These are phyloP conservation scores for Chrysoporthe cubensis DNA, from an alignment of 2,329 filamentous ascomycete genomes.

Conservation along the genomic window DNA sequence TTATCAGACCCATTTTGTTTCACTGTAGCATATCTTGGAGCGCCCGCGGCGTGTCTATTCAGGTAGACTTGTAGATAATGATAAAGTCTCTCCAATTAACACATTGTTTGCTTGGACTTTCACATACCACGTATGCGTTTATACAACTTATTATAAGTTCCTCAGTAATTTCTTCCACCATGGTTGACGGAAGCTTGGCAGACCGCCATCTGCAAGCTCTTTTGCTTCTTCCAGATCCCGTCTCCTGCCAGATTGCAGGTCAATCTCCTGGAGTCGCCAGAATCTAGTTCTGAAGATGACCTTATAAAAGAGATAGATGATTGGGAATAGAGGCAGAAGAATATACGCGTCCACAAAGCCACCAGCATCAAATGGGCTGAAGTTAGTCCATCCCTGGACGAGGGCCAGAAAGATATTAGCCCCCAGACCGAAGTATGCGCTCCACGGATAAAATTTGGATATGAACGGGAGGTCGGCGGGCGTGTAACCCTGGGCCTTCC, in stretches of 20 bases:
- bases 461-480: slow-evolving; percentile 59
- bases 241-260: slow-evolving; percentile 59
- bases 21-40: too few relatives aligned
- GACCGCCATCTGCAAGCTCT: slow-evolving; percentile 37
- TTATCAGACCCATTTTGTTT: too few relatives aligned
- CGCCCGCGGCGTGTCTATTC: too few relatives aligned
- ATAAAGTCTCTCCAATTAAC: too few relatives aligned
- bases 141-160: slow-evolving; percentile 41
- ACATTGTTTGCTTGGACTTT: neutral
- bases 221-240: slow-evolving; percentile 55
- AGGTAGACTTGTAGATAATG: too few relatives aligned
- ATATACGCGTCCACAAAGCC: slow-evolving; percentile 69
- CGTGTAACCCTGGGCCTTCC: slow-evolving; percentile 60
- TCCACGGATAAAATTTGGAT: slow-evolving; percentile 59
- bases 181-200: slow-evolving; percentile 33
- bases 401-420: slow-evolving; percentile 64
- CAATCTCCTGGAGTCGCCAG: slow-evolving; percentile 56
- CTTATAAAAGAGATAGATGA: slow-evolving; percentile 62
- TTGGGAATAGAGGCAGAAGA: slow-evolving; percentile 59
- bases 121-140: neutral
- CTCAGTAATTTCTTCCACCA: slow-evolving; percentile 51
- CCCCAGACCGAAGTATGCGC: slow-evolving; percentile 61
- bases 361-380: slow-evolving; percentile 60
- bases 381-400: slow-evolving; percentile 64
- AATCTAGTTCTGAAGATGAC: slow-evolving; percentile 56